A percentile compares a stretch with the other conserved stretches of the same genome.
Conservation (phyloP, 305 asterid species). For the Solanum hybrid region DNA sequence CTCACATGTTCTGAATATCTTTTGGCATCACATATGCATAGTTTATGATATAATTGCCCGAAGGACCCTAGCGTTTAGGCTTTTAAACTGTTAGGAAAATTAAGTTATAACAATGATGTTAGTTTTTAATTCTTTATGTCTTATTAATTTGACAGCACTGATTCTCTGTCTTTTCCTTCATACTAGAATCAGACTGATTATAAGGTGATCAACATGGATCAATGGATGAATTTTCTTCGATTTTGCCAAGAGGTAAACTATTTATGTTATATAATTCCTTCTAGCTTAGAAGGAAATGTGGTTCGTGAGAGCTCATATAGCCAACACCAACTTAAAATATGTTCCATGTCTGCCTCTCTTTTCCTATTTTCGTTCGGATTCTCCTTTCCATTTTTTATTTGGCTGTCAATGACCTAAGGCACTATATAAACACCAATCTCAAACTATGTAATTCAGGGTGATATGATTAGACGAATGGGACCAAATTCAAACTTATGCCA, state of each 20-base stretch:
- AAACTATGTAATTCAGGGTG: neutral
- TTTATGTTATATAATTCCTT: neutral
- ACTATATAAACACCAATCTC: neutral
- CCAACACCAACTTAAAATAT: neutral
- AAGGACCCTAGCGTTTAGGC: neutral
- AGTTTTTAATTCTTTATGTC: neutral
- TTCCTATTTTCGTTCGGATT: neutral
- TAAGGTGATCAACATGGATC: constrained; percentile 84
- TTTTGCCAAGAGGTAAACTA: constrained; percentile 74
- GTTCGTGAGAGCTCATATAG: neutral
- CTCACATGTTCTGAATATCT: neutral
- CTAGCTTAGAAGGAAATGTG: neutral
- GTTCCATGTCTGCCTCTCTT: neutral
- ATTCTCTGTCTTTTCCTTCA: constrained; percentile 6
- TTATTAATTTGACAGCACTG: neutral
- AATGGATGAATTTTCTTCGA: constrained; percentile 75
- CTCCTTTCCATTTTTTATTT: neutral
- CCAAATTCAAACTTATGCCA: neutral
- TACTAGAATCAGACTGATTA: constrained; percentile 65
- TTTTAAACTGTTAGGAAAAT: neutral
- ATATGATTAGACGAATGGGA: neutral
- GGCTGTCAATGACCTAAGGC: neutral
- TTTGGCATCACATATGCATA: neutral
- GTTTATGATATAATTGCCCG: neutral
- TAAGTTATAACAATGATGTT: neutral